Percentiles rank a stretch among this genome's conserved stretches.
These are phyloP conservation scores for Irpex sp. DNA, from an alignment of 1,284 basidiomycete species.

Conservation along the genomic window DNA sequence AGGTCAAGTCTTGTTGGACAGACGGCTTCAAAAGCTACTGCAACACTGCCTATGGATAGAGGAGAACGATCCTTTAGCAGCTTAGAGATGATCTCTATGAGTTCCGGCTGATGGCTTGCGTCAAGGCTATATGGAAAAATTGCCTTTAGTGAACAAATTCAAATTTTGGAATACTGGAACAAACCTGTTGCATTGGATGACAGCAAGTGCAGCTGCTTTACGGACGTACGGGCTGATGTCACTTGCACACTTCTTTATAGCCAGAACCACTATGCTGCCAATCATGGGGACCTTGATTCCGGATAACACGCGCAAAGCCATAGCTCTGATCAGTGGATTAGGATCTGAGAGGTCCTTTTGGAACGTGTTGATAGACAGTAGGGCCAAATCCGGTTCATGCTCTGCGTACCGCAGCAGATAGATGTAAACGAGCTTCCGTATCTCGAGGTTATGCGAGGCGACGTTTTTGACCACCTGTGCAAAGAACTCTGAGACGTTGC, in stretches of 20 bases:
- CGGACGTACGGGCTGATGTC: constrained; percentile 94
- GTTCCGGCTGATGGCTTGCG: constrained; percentile 61
- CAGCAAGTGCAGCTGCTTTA: constrained; percentile 86
- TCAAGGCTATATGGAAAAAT: constrained; percentile 57
- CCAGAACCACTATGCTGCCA: constrained; percentile 81
- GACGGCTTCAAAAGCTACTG: constrained; percentile 81
- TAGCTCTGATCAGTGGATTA: constrained; percentile 89
- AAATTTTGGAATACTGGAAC: constrained; percentile 22
- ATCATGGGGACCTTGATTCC: constrained; percentile 90
- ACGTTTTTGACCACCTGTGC: constrained; percentile 95
- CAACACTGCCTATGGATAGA: constrained; percentile 83
- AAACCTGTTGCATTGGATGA: constrained; percentile 84
- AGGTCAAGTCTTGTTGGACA: constrained; percentile 85
- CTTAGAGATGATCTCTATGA: constrained; percentile 72
- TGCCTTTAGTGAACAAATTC: not conserved
- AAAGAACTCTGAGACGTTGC: constrained; percentile 90
- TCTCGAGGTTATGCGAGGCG: constrained; percentile 86
- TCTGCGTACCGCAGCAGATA: constrained; percentile 93
- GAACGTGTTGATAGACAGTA: constrained; percentile 98
- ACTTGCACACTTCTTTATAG: constrained; percentile 86
- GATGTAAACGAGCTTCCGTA: constrained; percentile 97
- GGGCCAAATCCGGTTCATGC: constrained; percentile 89
- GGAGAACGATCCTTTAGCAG: constrained; percentile 84
- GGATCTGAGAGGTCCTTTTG: constrained; percentile 94
- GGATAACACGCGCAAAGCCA: constrained; percentile 92